phyloP scores from a whole-genome alignment of 2,329 filamentous ascomycete species.

The Sclerotinia minor region DNA sequence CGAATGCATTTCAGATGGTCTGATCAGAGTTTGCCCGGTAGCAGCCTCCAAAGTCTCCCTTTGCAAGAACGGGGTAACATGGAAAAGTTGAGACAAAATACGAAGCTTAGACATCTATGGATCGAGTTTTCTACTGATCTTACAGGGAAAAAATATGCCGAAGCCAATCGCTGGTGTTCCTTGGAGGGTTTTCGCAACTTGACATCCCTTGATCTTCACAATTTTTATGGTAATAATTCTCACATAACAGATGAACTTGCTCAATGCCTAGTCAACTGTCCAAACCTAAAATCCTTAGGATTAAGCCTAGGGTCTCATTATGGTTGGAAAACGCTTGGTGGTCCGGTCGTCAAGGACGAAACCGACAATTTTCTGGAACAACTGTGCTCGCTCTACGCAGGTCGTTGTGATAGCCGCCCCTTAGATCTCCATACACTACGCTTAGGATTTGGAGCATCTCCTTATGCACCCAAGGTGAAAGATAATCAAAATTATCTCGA shows the following conservation, averaged over 20 bases:
- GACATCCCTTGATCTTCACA: background rate
- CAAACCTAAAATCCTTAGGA: background rate
- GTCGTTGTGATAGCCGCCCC: background rate
- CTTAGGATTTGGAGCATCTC: background rate
- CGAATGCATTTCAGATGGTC: background rate
- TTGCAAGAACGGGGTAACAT: background rate
- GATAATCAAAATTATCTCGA: background rate
- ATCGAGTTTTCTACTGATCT: background rate
- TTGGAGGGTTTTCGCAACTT: background rate
- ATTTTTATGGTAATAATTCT: background rate
- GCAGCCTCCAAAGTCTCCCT: background rate
- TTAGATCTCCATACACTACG: background rate
- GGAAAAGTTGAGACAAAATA: background rate
- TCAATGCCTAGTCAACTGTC: background rate
- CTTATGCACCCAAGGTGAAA: background rate
- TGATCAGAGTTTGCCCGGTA: background rate
- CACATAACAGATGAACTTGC: constrained; percentile 1
- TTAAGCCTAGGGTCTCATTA: background rate
- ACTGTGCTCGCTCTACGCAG: background rate
- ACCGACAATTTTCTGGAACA: background rate
- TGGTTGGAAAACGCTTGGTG: background rate
- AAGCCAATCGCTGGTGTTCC: background rate
- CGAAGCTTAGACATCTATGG: background rate
- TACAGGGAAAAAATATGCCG: too few species aligned
- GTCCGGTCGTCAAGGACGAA: background rate